Conservation (phyloP, 345 rosid genomes). For the Adansonia digitata region DNA sequence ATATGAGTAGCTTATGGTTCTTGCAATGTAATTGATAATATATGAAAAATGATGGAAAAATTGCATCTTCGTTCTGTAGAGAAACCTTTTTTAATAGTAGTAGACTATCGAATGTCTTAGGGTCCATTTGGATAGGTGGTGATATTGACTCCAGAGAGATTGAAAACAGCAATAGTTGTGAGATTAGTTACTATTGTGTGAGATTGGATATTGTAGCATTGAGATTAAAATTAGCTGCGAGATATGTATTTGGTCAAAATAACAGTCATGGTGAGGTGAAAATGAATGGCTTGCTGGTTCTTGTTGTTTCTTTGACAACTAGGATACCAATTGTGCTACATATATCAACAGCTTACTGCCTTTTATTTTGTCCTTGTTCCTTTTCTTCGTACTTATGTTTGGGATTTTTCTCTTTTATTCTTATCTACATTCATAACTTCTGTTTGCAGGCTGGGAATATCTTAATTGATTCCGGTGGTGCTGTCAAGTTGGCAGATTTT, state of each 20-base stretch:
- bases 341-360: not conserved
- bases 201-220: not conserved
- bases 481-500: slow-evolving; percentile 91
- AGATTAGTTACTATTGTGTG: not conserved
- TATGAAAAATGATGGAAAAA: not conserved
- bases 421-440: slow-evolving; percentile 18
- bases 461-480: slow-evolving; percentile 70
- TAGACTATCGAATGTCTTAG: not conserved
- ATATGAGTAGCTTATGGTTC: not conserved
- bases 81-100: not conserved
- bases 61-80: not conserved
- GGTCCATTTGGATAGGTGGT: not conserved
- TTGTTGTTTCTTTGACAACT: not conserved
- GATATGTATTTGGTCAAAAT: too few species aligned
- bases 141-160: not conserved
- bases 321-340: not conserved
- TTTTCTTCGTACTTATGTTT: not conserved
- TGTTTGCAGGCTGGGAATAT: slow-evolving; percentile 87
- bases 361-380: slow-evolving; percentile 5
- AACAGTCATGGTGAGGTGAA: too few species aligned
- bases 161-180: not conserved
- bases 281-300: not conserved
- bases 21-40: not conserved
- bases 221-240: not conserved
- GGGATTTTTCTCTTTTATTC: not conserved